Conservation (phyloP, 768 basidiomycete genomes). For the Suillus clintonianus region DNA sequence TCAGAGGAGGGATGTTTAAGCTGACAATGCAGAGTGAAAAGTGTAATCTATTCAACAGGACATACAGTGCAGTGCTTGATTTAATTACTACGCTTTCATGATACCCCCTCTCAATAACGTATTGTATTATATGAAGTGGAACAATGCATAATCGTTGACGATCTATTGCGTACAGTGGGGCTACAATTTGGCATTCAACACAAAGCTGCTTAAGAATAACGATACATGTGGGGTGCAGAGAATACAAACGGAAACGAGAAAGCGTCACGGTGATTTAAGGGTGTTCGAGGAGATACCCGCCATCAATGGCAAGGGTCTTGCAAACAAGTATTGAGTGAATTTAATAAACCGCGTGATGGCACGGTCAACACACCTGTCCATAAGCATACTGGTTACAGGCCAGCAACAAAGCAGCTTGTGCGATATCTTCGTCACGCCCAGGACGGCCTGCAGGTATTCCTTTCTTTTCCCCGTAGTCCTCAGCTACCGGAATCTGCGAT, state of each 20-base stretch:
- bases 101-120: neutral
- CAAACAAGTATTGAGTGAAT: neutral
- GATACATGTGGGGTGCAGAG: neutral
- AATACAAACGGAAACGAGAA: neutral
- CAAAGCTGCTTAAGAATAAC: neutral
- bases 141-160: neutral
- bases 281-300: conserved; percentile 29
- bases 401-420: conserved; percentile 32
- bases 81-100: neutral
- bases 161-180: too few species aligned
- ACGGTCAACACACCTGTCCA: conserved; percentile 30
- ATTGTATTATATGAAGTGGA: neutral
- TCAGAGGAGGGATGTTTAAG: conserved; percentile 24
- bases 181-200: neutral
- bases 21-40: neutral
- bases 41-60: neutral
- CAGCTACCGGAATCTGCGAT: conserved; percentile 27
- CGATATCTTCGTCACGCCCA: conserved; percentile 38
- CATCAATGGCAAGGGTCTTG: conserved; percentile 26
- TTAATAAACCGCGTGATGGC: neutral
- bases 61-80: neutral
- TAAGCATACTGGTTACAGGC: conserved; percentile 36
- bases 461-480: conserved; percentile 33
- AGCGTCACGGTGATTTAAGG: conserved; percentile 20
- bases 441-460: conserved; percentile 37